A percentile compares a stretch with the other conserved stretches of the same genome.
phyloP scores from a whole-genome alignment of 108 stramenopile species.

The Seminavis robusta region DNA sequence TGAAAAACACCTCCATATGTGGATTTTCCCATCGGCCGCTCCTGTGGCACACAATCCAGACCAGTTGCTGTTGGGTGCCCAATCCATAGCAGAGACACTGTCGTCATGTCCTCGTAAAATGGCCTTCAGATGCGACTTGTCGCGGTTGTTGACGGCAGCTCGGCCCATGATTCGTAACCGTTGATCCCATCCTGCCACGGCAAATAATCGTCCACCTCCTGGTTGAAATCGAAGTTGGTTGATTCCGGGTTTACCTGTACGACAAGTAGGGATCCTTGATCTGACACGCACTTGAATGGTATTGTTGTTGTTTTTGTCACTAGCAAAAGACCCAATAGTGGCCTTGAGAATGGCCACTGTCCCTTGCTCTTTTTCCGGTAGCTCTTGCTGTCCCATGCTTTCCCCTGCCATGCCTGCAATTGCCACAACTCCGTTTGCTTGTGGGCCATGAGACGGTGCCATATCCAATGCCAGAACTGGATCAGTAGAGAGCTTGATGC shows the following conservation, averaged over 20 bases:
- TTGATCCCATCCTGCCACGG: constrained; percentile 84
- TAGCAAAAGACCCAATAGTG: too few species aligned
- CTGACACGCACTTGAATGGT: constrained; percentile 19
- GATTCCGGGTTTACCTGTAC: constrained; percentile 66
- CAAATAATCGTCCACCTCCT: constrained; percentile 64
- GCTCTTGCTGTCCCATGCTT: constrained; percentile 43
- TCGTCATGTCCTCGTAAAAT: constrained; percentile 53
- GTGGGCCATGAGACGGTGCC: constrained; percentile 24
- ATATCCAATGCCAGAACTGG: constrained; percentile 74
- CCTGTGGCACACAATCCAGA: constrained; percentile 75
- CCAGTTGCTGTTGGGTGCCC: constrained; percentile 50
- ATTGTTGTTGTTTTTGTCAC: not conserved
- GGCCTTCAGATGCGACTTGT: constrained; percentile 50
- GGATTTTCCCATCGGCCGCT: constrained; percentile 53
- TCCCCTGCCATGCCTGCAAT: constrained; percentile 80
- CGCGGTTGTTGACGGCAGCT: too few species aligned
- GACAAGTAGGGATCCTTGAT: constrained; percentile 55
- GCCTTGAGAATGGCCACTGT: constrained; percentile 62
- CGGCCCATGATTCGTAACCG: constrained; percentile 69
- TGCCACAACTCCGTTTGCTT: constrained; percentile 31
- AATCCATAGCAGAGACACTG: constrained; percentile 71
- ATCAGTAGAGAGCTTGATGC: constrained; percentile 29
- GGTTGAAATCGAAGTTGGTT: constrained; percentile 70
- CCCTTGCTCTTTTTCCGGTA: constrained; percentile 47
- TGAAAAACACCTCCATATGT: constrained; percentile 67